These are phyloP conservation scores for Carex myosuroides DNA, from an alignment of 176 grass and related monocot species.

Conservation along the genomic window DNA sequence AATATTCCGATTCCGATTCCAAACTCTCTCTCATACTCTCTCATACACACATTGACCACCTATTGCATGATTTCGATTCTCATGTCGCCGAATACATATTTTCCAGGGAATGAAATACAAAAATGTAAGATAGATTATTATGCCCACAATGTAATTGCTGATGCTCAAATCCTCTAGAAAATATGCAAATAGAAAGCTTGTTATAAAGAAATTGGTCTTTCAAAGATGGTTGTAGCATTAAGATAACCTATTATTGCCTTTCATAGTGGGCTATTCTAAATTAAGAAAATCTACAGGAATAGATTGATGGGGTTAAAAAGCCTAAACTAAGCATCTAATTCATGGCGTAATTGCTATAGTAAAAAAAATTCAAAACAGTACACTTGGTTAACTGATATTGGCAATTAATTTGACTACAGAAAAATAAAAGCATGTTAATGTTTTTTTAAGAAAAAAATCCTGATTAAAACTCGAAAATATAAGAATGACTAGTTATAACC, in stretches of 20 bases:
- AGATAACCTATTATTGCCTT: neutral
- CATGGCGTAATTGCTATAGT: neutral
- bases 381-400: neutral
- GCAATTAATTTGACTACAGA: neutral
- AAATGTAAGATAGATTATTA: neutral
- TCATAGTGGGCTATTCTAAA: neutral
- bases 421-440: neutral
- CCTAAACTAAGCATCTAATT: neutral
- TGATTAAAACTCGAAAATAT: neutral
- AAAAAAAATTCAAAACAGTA: neutral
- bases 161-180: neutral
- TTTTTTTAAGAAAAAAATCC: neutral
- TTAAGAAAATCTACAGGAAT: neutral
- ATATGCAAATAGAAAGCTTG: neutral
- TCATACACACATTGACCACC: neutral
- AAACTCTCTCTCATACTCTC: neutral
- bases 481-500: neutral
- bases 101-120: neutral
- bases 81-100: neutral
- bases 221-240: neutral
- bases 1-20: conserved; percentile 10
- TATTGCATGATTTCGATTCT: conserved; percentile 3
- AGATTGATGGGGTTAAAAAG: neutral
- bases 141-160: neutral
- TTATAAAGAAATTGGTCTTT: neutral